Percentiles rank a stretch among this genome's conserved stretches.
phyloP scores from a whole-genome alignment of 2,329 filamentous ascomycete genomes.

The Neopestalotiopsis rosae region DNA sequence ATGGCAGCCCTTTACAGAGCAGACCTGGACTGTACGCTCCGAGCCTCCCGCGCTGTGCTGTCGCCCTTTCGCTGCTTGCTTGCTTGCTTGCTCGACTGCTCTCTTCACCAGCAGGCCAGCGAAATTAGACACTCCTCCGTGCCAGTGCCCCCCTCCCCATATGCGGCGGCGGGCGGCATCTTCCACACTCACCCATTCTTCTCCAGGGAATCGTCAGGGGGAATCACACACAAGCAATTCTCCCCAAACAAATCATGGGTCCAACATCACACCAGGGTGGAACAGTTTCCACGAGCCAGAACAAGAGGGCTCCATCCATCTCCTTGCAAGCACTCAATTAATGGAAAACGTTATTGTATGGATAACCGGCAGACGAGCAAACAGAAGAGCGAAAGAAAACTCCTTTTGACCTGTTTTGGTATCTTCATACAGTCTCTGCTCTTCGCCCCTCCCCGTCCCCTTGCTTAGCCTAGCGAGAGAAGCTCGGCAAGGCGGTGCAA shows the following conservation, averaged over 20 bases:
- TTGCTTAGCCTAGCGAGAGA: neutral
- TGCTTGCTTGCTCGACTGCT: neutral
- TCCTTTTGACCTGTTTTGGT: neutral
- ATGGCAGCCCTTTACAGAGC: neutral
- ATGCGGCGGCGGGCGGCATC: neutral
- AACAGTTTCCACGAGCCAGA: conserved; percentile 16
- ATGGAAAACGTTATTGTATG: conserved; percentile 17
- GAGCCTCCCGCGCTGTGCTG: neutral
- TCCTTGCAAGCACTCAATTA: conserved; percentile 13
- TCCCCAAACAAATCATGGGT: conserved; percentile 15
- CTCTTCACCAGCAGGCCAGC: neutral
- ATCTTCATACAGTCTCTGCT: neutral
- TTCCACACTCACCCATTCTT: neutral
- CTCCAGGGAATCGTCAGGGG: conserved; percentile 3
- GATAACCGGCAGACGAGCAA: neutral
- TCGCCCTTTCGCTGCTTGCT: neutral
- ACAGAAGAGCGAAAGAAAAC: neutral
- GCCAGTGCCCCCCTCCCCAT: neutral
- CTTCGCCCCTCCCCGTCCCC: neutral
- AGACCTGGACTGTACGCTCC: neutral
- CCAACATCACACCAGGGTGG: conserved; percentile 2
- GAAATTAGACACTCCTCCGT: neutral
- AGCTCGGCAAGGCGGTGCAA: neutral
- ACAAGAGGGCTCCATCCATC: conserved; percentile 7
- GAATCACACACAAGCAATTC: conserved; percentile 13